phyloP scores from a whole-genome alignment of 352 stramenopile species.

The Phytophthora pistaciae region DNA sequence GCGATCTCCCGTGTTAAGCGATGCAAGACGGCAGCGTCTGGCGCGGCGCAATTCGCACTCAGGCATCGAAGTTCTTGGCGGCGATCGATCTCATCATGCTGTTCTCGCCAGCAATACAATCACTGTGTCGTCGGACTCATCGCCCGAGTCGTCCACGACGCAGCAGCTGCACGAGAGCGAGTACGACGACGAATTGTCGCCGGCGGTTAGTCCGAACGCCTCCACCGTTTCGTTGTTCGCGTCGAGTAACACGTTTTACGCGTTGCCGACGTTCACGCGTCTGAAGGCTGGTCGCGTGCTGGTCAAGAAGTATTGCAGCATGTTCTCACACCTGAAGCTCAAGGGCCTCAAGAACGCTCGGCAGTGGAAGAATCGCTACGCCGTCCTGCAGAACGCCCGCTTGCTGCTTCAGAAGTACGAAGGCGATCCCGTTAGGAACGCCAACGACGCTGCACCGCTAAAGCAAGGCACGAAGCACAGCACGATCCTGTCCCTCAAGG shows the following conservation, averaged over 20 bases:
- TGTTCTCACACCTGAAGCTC: slow-evolving; percentile 82
- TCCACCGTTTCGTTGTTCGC: slow-evolving; percentile 6
- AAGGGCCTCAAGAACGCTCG: slow-evolving; percentile 63
- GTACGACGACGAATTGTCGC: slow-evolving; percentile 22
- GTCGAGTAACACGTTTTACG: slow-evolving; percentile 16
- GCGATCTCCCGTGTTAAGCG: slow-evolving; percentile 22
- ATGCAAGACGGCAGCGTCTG: slow-evolving; percentile 2
- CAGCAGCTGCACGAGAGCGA: slow-evolving; percentile 35
- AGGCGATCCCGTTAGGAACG: slow-evolving; percentile 25
- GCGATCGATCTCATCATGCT: slow-evolving; percentile 11
- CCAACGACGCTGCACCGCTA: slow-evolving; percentile 15
- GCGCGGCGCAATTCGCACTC: slow-evolving; percentile 39
- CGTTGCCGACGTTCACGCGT: slow-evolving; percentile 49
- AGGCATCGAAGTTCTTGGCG: slow-evolving; percentile 18
- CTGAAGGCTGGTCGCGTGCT: slow-evolving; percentile 77
- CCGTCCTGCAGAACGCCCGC: slow-evolving; percentile 71
- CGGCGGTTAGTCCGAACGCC: slow-evolving; percentile 8
- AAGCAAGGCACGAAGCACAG: slow-evolving; percentile 41
- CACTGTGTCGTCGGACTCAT: slow-evolving; percentile 28
- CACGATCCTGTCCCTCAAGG: slow-evolving; percentile 76
- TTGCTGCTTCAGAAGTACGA: slow-evolving; percentile 83
- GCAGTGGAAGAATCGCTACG: slow-evolving; percentile 88
- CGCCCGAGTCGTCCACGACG: slow-evolving; percentile 43
- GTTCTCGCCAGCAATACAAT: slow-evolving; percentile 3
- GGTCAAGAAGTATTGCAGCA: slow-evolving; percentile 84